phyloP scores from a whole-genome alignment of 2,329 filamentous ascomycete species.

The Chrysoporthe austroafricana region DNA sequence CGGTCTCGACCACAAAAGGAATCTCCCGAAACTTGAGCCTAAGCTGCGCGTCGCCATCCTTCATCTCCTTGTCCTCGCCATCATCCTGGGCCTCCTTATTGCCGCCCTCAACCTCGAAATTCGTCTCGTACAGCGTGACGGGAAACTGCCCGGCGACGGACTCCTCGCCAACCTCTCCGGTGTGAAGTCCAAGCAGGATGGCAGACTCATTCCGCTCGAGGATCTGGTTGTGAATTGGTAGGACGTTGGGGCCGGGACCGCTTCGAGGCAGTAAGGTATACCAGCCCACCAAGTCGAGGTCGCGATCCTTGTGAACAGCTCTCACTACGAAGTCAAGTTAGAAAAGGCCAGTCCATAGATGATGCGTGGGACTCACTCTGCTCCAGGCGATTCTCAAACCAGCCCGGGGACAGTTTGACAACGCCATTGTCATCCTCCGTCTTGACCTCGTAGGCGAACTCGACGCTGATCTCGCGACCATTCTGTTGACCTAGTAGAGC shows the following conservation, averaged over 20 bases:
- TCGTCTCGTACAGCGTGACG: constrained; percentile 87
- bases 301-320: constrained; percentile 82
- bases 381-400: constrained; percentile 79
- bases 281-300: constrained; percentile 89
- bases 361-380: constrained; percentile 67
- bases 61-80: constrained; percentile 72
- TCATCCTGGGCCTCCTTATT: constrained; percentile 46
- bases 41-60: constrained; percentile 61
- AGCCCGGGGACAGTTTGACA: constrained; percentile 66
- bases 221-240: constrained; percentile 79
- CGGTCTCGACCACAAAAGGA: constrained; percentile 87
- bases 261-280: constrained; percentile 76
- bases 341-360: not conserved
- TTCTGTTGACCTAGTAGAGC: constrained; percentile 90
- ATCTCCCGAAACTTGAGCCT: constrained; percentile 80
- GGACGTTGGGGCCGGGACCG: constrained; percentile 70
- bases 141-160: constrained; percentile 80
- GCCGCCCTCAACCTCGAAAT: constrained; percentile 70
- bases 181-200: constrained; percentile 87
- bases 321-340: constrained; percentile 62
- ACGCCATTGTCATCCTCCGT: constrained; percentile 55
- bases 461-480: constrained; percentile 86
- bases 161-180: constrained; percentile 55
- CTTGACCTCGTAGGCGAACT: constrained; percentile 88
- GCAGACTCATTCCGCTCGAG: constrained; percentile 82